phyloP scores from a whole-genome alignment of 1,284 basidiomycete species.

The Pterulicium gracile region DNA sequence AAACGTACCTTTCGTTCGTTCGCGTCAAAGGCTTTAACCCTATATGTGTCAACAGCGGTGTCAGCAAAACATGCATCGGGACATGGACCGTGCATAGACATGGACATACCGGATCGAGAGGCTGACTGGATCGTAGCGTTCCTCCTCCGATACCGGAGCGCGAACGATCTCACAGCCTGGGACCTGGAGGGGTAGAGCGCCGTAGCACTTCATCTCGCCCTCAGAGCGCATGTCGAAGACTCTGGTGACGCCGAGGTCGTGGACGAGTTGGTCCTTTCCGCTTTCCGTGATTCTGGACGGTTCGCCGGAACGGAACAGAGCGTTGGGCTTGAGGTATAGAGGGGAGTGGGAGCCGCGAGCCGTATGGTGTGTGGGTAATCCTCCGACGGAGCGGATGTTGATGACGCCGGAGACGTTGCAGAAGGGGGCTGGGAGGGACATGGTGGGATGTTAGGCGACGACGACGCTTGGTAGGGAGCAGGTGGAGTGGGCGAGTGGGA shows the following conservation, averaged over 20 bases:
- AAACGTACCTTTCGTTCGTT: conserved; percentile 18
- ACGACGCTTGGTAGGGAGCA: too few relatives aligned
- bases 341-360: conserved; percentile 10
- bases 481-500: too few relatives aligned
- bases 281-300: conserved; percentile 23
- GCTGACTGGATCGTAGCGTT: conserved; percentile 20
- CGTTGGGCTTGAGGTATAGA: conserved; percentile 18
- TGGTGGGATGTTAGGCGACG: too few relatives aligned
- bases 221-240: conserved; percentile 32
- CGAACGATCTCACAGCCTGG: conserved; percentile 22
- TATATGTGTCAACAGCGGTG: conserved; percentile 7
- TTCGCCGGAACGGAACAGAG: conserved; percentile 31
- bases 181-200: conserved; percentile 18
- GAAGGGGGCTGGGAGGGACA: conserved; percentile 24
- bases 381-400: conserved; percentile 28
- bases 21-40: conserved; percentile 18
- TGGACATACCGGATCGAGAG: conserved; percentile 13
- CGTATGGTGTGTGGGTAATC: conserved; percentile 5
- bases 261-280: conserved; percentile 24
- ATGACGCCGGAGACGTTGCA: conserved; percentile 27
- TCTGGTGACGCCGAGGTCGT: conserved; percentile 22
- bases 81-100: conserved; percentile 14
- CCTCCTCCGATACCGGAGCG: conserved; percentile 17
- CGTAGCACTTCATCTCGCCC: conserved; percentile 22
- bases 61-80: background rate